A percentile compares a stretch with the other conserved stretches of the same genome.
Conservation (phyloP, 495 filamentous ascomycete species). For the Penicillium lagena region DNA sequence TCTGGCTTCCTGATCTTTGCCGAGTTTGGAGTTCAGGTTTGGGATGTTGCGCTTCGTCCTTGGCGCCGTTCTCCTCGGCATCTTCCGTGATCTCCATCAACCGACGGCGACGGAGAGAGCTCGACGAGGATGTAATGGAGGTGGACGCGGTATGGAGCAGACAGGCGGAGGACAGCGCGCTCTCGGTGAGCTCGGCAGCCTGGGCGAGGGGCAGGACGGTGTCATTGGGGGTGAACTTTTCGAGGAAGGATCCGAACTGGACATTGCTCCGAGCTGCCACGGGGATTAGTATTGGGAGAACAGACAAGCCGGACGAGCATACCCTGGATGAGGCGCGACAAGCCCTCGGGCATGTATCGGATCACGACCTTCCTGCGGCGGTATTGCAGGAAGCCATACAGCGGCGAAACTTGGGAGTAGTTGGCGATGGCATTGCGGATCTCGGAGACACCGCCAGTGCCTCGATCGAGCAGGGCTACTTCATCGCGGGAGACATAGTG, state of each 20-base stretch:
- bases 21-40: constrained; percentile 11
- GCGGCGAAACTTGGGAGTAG: constrained; percentile 76
- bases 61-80: constrained; percentile 57
- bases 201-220: constrained; percentile 66
- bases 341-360: constrained; percentile 85
- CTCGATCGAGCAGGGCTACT: constrained; percentile 69
- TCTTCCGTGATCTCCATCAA: constrained; percentile 88
- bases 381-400: constrained; percentile 90
- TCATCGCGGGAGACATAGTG: constrained; percentile 89
- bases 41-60: constrained; percentile 30
- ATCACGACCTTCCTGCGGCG: constrained; percentile 84
- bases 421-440: constrained; percentile 68
- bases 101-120: constrained; percentile 65
- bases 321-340: constrained; percentile 90
- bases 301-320: constrained; percentile 14
- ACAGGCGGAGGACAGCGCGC: constrained; percentile 80
- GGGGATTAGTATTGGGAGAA: background rate
- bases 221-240: constrained; percentile 84
- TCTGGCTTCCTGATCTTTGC: constrained; percentile 28
- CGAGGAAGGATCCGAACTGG: constrained; percentile 80
- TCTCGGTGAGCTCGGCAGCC: constrained; percentile 77
- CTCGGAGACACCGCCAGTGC: constrained; percentile 79
- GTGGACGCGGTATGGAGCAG: constrained; percentile 84
- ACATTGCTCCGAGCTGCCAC: constrained; percentile 80
- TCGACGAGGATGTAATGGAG: constrained; percentile 80